phyloP scores from a whole-genome alignment of 1,284 basidiomycete genomes.

The Heterobasidion occidentale region DNA sequence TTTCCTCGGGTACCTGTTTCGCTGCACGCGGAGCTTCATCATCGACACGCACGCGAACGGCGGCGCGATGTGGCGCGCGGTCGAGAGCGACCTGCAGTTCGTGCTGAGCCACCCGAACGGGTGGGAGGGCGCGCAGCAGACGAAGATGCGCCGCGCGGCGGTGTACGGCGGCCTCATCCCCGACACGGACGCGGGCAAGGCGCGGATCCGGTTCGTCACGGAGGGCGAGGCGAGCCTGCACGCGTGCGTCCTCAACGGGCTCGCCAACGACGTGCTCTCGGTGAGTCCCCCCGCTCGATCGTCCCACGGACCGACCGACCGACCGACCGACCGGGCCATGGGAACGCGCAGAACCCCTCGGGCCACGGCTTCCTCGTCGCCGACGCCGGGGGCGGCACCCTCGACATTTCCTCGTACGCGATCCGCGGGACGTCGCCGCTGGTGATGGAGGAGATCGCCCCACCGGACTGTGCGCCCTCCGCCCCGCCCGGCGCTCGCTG shows the following conservation, averaged over 20 bases:
- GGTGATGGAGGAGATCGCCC: constrained; percentile 72
- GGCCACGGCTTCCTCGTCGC: constrained; percentile 70
- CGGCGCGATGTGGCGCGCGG: constrained; percentile 50
- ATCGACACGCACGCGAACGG: constrained; percentile 69
- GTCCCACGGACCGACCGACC: background rate
- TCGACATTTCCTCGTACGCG: constrained; percentile 72
- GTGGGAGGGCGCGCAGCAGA: constrained; percentile 76
- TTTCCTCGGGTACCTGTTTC: constrained; percentile 66
- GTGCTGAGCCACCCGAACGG: constrained; percentile 74
- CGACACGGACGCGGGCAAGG: constrained; percentile 61
- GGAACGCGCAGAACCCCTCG: constrained; percentile 52
- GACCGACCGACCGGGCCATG: no score
- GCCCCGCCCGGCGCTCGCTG: constrained; percentile 1
- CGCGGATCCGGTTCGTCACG: constrained; percentile 68
- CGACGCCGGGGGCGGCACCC: constrained; percentile 73
- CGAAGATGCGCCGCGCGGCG: constrained; percentile 64
- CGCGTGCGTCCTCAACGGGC: constrained; percentile 65
- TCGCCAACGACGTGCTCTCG: constrained; percentile 65
- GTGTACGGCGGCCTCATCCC: constrained; percentile 60
- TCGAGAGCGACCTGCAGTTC: constrained; percentile 61
- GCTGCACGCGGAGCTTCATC: constrained; percentile 65
- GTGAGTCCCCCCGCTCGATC: constrained; percentile 28
- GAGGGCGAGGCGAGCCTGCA: constrained; percentile 78
- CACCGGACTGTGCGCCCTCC: constrained; percentile 58
- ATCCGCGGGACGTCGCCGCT: constrained; percentile 59